phyloP scores from a whole-genome alignment of 495 filamentous ascomycete species.

The Letharia columbiana region DNA sequence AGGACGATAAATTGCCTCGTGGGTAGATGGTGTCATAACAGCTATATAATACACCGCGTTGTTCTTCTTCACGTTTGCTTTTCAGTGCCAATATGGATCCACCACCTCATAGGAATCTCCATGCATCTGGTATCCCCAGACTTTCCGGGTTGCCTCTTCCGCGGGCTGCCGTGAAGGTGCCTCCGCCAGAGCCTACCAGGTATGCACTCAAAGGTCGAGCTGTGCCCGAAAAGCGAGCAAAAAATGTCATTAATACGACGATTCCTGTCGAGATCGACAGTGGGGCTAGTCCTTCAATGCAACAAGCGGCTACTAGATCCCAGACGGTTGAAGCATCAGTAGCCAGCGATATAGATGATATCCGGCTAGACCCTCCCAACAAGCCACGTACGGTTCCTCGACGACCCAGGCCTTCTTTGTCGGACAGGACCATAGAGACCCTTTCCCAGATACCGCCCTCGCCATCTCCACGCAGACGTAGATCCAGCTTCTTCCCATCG shows the following conservation, averaged over 20 bases:
- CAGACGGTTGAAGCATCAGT: too few species aligned
- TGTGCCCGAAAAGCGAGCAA: background rate
- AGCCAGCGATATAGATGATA: background rate
- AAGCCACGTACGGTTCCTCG: conserved; percentile 8
- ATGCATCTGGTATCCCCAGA: conserved; percentile 30
- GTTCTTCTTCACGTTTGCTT: background rate
- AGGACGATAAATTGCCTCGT: background rate
- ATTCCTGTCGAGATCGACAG: background rate
- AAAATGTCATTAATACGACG: background rate
- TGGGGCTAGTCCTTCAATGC: background rate
- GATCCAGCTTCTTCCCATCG: conserved; percentile 53
- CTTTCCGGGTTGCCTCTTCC: conserved; percentile 34
- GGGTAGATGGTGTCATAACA: background rate
- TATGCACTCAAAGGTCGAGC: background rate
- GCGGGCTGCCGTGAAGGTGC: conserved; percentile 16
- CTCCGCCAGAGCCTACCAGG: conserved; percentile 15
- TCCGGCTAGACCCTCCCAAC: background rate
- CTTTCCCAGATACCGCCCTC: conserved; percentile 56
- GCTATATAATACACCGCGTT: background rate
- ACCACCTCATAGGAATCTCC: conserved; percentile 6
- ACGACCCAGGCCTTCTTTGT: conserved; percentile 45
- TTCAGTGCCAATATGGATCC: conserved; percentile 9
- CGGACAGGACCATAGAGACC: conserved; percentile 61
- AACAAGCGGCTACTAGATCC: background rate
- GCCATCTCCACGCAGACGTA: conserved; percentile 46